These are phyloP conservation scores for Ophiosphaerella herpotricha DNA, from an alignment of 2,329 filamentous ascomycete species.

Conservation along the genomic window DNA sequence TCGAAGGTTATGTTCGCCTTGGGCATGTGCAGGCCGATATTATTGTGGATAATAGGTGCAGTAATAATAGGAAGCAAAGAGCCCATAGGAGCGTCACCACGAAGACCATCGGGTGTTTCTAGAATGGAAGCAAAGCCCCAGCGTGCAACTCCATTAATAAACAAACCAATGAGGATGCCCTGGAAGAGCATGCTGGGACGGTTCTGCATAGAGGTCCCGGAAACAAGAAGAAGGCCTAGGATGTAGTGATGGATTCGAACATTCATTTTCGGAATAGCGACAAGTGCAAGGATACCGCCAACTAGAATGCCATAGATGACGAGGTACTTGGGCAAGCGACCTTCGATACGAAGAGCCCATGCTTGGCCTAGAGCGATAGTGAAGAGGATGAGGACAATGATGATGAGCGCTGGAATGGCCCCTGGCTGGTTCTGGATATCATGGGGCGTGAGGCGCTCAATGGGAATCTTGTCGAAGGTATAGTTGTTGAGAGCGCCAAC, in stretches of 20 bases:
- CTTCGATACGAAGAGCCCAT: conserved; percentile 85
- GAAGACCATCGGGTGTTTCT: conserved; percentile 76
- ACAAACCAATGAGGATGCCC: conserved; percentile 85
- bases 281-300: conserved; percentile 70
- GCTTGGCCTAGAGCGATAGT: conserved; percentile 74
- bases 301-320: conserved; percentile 75
- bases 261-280: conserved; percentile 75
- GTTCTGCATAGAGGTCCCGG: conserved; percentile 87
- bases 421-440: conserved; percentile 90
- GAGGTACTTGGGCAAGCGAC: conserved; percentile 76
- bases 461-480: conserved; percentile 91
- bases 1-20: conserved; percentile 67
- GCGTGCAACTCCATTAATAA: conserved; percentile 89
- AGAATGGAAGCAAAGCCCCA: conserved; percentile 93
- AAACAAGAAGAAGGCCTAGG: conserved; percentile 80
- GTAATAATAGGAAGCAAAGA: conserved; percentile 61
- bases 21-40: conserved; percentile 47
- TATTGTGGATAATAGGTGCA: conserved; percentile 51
- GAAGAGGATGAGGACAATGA: conserved; percentile 74
- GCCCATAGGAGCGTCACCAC: conserved; percentile 58
- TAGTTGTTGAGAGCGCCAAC: conserved; percentile 92
- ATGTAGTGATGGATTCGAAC: conserved; percentile 96
- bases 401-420: conserved; percentile 77
- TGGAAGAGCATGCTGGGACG: conserved; percentile 84
- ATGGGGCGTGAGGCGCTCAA: conserved; percentile 86